Conservation (phyloP, 352 stramenopile genomes). For the Pythium plurisporium region DNA sequence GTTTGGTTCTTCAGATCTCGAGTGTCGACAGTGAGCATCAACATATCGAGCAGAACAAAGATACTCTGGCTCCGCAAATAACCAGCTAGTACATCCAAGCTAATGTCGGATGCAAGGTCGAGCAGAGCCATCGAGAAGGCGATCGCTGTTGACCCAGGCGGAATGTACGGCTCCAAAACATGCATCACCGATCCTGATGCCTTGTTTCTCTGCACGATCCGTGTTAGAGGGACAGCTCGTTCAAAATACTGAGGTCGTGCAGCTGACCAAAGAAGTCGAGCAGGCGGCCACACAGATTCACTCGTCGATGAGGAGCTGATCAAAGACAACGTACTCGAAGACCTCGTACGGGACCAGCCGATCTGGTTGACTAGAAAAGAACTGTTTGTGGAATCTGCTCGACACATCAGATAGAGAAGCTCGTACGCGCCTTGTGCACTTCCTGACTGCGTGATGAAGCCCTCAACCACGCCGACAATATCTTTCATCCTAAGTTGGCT, state of each 20-base stretch:
- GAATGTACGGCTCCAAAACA: conserved; percentile 5
- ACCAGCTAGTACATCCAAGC: background rate
- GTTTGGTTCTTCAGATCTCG: background rate
- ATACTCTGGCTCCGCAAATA: conserved; percentile 10
- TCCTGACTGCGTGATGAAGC: background rate
- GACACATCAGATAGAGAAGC: conserved; percentile 13
- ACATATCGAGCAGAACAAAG: conserved; percentile 4
- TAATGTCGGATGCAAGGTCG: background rate
- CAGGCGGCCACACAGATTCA: background rate
- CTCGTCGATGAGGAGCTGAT: no score
- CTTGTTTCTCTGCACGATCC: background rate
- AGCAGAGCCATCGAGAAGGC: conserved; percentile 10
- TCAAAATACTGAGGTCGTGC: conserved; percentile 5
- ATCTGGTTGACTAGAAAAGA: background rate
- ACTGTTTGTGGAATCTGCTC: background rate
- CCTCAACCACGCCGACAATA: conserved; percentile 9
- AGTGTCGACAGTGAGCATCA: conserved; percentile 4
- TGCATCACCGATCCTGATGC: background rate
- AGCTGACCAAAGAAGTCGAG: conserved; percentile 4
- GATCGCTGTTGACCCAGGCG: background rate
- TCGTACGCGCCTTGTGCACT: conserved; percentile 8
- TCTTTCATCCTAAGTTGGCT: conserved; percentile 1
- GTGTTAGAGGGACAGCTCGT: background rate
- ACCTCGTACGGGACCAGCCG: no score
- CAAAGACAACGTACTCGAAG: no score